Base-by-base conservation (phyloP, 495 filamentous ascomycete genomes). In the Aspergillus homomorphus region DNA sequence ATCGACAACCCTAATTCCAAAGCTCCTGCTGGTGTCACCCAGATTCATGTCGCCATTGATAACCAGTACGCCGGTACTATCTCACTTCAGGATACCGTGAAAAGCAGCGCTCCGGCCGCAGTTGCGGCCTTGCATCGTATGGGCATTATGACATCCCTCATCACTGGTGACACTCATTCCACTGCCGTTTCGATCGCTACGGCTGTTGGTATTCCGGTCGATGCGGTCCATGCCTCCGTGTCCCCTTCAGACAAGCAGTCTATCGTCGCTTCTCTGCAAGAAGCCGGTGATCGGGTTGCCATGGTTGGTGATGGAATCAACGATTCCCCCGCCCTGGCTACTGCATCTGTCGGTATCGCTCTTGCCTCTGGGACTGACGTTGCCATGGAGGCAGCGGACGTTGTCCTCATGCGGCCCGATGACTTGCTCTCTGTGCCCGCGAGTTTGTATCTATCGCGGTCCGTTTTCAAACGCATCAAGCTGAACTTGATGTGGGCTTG, bases 241-340 rank as follows among this genome's bases (percentile, higher is more conserved):
- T 89, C 89, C 7, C 94, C 94, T 1, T 87, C 89, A 44, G 86
- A 94, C 62, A 99, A 99, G 61, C 90, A 91, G 60, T 75, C 78
- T 23, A 95, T 98, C 66, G 83, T 99, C 69, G 82, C 84, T 18
- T 70, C 84, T 45, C 81, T 97, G 38, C 89, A 97, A 73, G 77
- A 76, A 0, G 61, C 71, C 2, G 91, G 91, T 58, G 81, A 88
- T 45, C 77, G 87, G 52, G 89, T 99, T 21, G 94, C 91, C 62
- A 98, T 99, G 94, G 94, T 98, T 21, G 94, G 94, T 53, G 94
- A 99, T 68, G 94, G 94, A 41, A 97, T 99, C 81, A 99, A 99
- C 71, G 94, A 99, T 78, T 97, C 93, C 0, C 94, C 94, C 0
- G 94, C 94, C 1, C 82, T 99, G 2, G 94, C 93, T 16, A 96